Base-by-base conservation (phyloP, 768 basidiomycete species). In the Collybiopsis luxurians region DNA sequence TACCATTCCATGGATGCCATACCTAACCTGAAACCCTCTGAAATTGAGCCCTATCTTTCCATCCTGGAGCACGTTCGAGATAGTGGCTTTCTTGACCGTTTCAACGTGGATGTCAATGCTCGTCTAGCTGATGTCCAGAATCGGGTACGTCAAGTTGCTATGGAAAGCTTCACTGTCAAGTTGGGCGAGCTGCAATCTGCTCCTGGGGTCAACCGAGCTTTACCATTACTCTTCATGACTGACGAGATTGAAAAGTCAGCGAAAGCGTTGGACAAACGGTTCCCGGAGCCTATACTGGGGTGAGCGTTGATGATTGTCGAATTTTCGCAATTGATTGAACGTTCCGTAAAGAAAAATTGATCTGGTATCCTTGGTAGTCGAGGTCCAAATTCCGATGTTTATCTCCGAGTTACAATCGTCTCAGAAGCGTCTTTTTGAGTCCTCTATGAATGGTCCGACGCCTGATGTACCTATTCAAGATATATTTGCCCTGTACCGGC, bases 401-500 rank as follows among this genome's bases (percentile, higher is more conserved):
- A 65, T 92, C 7, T 69, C 72, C 24, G 92, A 92, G 31, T 63
- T 95, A 24, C 82, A 88, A 60, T 76, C 73, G 40, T 85, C 86
- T 10, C 85, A 87, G 64, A 87, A 88, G 69, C 82, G 84, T 27
- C 71, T 94, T 4, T 84, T 90, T 58, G 90, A 92, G 65, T 87
- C 89, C 11, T 92, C 90, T 7, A 87, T 85, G 84, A 92, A 90
- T 64, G 89, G 89, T 2, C 90, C 92, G 1, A 91, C 89, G 7
- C 92, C 92, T 4, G 90, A 91, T 60, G 83, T 94, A 2, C 90
- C 89, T 1, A 93, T 95, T 47, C 89, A 92, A 61, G 94, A 98
- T 67, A 85, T 95, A 26, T 95, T 97, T 63, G 80, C 87, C 1
- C 73, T 98, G 13, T 98, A 95, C 65, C 79, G 91, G 57, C 80